A percentile compares a stretch with the other conserved stretches of the same genome.
phyloP scores from a whole-genome alignment of 139 green algal species.

The Volvox africanus region DNA sequence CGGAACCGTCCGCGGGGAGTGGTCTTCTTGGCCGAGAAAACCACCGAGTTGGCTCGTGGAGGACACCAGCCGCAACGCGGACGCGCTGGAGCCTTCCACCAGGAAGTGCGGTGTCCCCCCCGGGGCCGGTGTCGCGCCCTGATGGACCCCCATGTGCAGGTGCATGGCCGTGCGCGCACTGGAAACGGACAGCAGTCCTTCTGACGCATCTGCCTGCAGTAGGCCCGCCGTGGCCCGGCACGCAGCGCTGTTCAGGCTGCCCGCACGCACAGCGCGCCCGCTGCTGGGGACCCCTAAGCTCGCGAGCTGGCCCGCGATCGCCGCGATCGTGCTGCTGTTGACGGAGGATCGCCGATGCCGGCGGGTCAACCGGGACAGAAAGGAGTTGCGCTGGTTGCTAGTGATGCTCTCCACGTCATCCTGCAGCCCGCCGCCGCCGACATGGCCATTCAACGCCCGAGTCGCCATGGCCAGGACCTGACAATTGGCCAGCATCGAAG shows the following conservation, averaged over 20 bases:
- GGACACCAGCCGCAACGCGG: neutral
- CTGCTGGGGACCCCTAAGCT: neutral
- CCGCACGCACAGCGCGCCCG: neutral
- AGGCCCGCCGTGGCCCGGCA: neutral
- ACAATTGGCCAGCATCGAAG: neutral
- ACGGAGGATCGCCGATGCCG: neutral
- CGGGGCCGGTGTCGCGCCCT: neutral
- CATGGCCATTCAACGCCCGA: neutral
- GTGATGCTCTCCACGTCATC: conserved; percentile 9
- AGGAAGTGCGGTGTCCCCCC: neutral
- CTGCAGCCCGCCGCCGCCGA: neutral
- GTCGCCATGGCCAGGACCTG: neutral
- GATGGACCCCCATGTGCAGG: neutral
- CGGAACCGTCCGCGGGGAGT: neutral
- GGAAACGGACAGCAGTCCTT: neutral
- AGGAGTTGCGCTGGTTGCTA: neutral
- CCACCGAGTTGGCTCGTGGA: neutral
- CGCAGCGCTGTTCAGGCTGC: neutral
- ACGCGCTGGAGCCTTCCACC: neutral
- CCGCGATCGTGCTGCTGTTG: conserved; percentile 8
- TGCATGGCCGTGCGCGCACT: neutral
- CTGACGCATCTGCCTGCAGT: neutral
- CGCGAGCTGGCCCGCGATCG: neutral
- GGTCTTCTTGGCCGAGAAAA: neutral
- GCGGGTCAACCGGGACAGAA: conserved; percentile 4